Base-by-base conservation (phyloP, 441 rosid species). In the Populus hybrid region DNA sequence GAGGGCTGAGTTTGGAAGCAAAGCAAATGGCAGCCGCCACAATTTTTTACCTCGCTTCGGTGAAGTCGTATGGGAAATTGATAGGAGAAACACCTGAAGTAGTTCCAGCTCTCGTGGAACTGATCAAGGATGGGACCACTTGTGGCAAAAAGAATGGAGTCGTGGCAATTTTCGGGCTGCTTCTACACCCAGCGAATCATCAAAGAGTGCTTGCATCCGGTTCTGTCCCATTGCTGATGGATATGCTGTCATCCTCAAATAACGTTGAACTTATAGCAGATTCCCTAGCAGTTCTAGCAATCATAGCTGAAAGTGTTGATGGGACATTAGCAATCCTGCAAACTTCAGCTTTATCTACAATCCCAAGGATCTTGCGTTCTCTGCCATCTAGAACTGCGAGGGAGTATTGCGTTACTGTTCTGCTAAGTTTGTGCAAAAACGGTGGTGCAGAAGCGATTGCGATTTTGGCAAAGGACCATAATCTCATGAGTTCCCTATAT, bases 81-180 rank as follows among this genome's bases (percentile, higher is more conserved):
- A 90, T 93, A 1, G 92, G 95, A 21, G 98, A 93, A 83, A 78
- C 79, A 61, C 81, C 88, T 0, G 90, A 86, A 7, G 82, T 90
- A 24, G 78, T 92, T 84, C 85, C 91, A 0, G 86, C 86, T 26
- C 90, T 94, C 6, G 84, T 84, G 66, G 90, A 84, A 26, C 85
- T 92, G 32, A 81, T 92, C 42, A 84, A 88, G 69, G 82, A 85
- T 4, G 93, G 91, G 23, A 87, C 87, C 12, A 59, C 57, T 18
- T 85, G 89, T 20, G 93, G 94, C 20, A 89, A 90, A 80, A 89
- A 90, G 85, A 93, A 90, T 36, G 94, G 91, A 16, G 81, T 90
- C 7, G 90, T 87, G 5, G 85, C 94, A 0, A 81, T 94, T 42
- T 87, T 89, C 50, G 94, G 86, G 2, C 88, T 87, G 21, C 85